Conservation (phyloP, 2,329 filamentous ascomycete genomes). For the Seiridium unicorne region DNA sequence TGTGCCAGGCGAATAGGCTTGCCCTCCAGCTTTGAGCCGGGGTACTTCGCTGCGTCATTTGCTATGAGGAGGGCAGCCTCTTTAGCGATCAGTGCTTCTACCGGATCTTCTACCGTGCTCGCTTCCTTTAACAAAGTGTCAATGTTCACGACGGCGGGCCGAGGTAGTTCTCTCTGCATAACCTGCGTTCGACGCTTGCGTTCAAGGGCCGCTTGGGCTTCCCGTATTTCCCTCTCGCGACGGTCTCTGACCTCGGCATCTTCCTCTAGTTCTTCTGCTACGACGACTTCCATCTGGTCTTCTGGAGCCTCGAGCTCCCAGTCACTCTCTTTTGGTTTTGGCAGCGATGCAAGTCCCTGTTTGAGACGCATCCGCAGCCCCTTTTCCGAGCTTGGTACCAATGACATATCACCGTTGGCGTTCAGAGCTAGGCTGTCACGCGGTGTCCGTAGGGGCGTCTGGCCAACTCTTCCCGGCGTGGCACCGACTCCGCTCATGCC, state of each 20-base stretch:
- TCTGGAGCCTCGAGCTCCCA: slow-evolving; percentile 94
- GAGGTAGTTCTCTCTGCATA: slow-evolving; percentile 80
- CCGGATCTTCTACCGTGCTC: slow-evolving; percentile 57
- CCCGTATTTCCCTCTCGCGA: slow-evolving; percentile 69
- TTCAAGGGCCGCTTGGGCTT: slow-evolving; percentile 74
- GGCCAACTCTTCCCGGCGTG: slow-evolving; percentile 68
- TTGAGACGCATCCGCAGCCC: slow-evolving; percentile 72
- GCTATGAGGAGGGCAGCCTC: slow-evolving; percentile 81
- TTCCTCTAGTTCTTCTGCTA: slow-evolving; percentile 53
- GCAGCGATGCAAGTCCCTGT: slow-evolving; percentile 74
- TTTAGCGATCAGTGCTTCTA: slow-evolving; percentile 67
- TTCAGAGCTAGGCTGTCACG: slow-evolving; percentile 88
- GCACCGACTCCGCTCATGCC: slow-evolving; percentile 62
- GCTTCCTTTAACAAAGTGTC: slow-evolving; percentile 65
- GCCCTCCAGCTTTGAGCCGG: slow-evolving; percentile 64
- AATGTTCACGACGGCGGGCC: slow-evolving; percentile 72
- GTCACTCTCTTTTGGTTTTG: slow-evolving; percentile 88
- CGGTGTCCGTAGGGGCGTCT: slow-evolving; percentile 84
- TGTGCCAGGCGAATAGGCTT: slow-evolving; percentile 56
- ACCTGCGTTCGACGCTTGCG: slow-evolving; percentile 84
- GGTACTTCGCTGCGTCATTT: slow-evolving; percentile 75
- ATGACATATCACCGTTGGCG: slow-evolving; percentile 62
- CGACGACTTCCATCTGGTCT: slow-evolving; percentile 63
- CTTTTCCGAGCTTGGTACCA: slow-evolving; percentile 72
- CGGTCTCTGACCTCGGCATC: slow-evolving; percentile 73